phyloP scores from a whole-genome alignment of 75 land plant genomes.

The Selaginella moellendorffii region DNA sequence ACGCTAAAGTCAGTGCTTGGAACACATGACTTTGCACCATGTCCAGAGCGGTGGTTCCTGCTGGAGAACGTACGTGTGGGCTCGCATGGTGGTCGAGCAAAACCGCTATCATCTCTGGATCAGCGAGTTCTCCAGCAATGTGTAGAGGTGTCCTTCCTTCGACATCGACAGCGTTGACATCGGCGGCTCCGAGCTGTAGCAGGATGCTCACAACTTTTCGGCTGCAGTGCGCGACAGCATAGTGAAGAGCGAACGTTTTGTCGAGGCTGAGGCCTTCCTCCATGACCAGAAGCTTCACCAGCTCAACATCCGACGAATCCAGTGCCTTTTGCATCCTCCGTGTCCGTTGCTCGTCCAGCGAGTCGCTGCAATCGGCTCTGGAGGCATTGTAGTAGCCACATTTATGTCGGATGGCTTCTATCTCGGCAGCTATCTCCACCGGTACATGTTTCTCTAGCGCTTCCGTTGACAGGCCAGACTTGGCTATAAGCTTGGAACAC shows the following conservation, averaged over 20 bases:
- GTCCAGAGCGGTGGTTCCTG: conserved; percentile 72
- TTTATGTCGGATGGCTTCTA: conserved; percentile 67
- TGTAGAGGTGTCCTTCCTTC: conserved; percentile 72
- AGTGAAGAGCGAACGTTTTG: conserved; percentile 72
- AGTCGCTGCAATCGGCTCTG: neutral
- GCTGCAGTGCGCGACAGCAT: conserved; percentile 75
- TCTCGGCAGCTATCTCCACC: conserved; percentile 53
- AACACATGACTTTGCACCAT: conserved; percentile 52
- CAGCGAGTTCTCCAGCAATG: conserved; percentile 70
- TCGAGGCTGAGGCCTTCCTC: conserved; percentile 89
- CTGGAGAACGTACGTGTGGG: conserved; percentile 53
- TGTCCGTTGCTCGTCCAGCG: conserved; percentile 43
- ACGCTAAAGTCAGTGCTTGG: conserved; percentile 42
- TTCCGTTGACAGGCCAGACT: conserved; percentile 75
- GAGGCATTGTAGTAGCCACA: conserved; percentile 19
- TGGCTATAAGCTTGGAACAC: conserved; percentile 75
- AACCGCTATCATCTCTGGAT: conserved; percentile 91
- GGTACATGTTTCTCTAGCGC: conserved; percentile 73
- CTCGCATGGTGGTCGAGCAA: conserved; percentile 88
- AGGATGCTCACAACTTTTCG: conserved; percentile 11
- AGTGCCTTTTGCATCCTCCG: conserved; percentile 76
- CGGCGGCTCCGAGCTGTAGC: conserved; percentile 18
- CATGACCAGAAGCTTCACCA: conserved; percentile 97
- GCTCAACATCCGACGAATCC: conserved; percentile 92
- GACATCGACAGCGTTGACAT: conserved; percentile 57